These are phyloP conservation scores for Alternaria sp. DNA, from an alignment of 2,329 filamentous ascomycete genomes.

Conservation along the genomic window DNA sequence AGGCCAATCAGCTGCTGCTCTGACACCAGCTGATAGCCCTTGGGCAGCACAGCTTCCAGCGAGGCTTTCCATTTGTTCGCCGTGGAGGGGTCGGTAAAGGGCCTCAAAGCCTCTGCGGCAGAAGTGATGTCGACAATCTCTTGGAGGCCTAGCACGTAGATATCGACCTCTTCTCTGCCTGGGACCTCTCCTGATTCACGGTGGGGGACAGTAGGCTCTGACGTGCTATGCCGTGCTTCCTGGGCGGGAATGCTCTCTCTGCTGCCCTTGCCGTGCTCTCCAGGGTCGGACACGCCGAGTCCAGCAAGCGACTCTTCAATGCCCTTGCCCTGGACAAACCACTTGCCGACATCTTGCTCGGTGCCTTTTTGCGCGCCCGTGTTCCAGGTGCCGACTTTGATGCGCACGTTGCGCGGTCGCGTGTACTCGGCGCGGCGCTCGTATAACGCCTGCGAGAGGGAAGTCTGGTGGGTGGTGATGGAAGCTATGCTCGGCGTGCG, in stretches of 20 bases:
- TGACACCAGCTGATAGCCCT: slow-evolving; percentile 76
- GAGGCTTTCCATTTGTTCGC: slow-evolving; percentile 82
- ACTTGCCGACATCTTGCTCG: slow-evolving; percentile 84
- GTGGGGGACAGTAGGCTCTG: slow-evolving; percentile 52
- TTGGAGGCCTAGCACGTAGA: slow-evolving; percentile 90
- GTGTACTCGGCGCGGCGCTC: slow-evolving; percentile 81
- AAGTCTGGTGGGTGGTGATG: slow-evolving; percentile 51
- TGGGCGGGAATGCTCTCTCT: slow-evolving; percentile 56
- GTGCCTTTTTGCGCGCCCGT: slow-evolving; percentile 83
- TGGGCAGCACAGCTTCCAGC: slow-evolving; percentile 74
- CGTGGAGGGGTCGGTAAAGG: slow-evolving; percentile 74
- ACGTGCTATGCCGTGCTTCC: slow-evolving; percentile 54
- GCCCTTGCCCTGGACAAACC: slow-evolving; percentile 83
- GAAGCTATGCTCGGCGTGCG: slow-evolving; percentile 28
- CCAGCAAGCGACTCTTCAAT: slow-evolving; percentile 68
- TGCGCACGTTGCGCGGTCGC: slow-evolving; percentile 72
- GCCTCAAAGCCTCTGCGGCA: slow-evolving; percentile 76
- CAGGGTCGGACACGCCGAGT: slow-evolving; percentile 45
- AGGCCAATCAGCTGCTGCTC: slow-evolving; percentile 88
- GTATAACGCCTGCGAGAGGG: slow-evolving; percentile 66
- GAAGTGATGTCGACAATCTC: slow-evolving; percentile 88
- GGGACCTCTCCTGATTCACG: slow-evolving; percentile 57
- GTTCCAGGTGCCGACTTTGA: slow-evolving; percentile 97
- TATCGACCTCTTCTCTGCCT: slow-evolving; percentile 73
- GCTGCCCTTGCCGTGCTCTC: slow-evolving; percentile 41